Conservation (phyloP, 768 basidiomycete genomes). For the Mycena haematopus region DNA sequence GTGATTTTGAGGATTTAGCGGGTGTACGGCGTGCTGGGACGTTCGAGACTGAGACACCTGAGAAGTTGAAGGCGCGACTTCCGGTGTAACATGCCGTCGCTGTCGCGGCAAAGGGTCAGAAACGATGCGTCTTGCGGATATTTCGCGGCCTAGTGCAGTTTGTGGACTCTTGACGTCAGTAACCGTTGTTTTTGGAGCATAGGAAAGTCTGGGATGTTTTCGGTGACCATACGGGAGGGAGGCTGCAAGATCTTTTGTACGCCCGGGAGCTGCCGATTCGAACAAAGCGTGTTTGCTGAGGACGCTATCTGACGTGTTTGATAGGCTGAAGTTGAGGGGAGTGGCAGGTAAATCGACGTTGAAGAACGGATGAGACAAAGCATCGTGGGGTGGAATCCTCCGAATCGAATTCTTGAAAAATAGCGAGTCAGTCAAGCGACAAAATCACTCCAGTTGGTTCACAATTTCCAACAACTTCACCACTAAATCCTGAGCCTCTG, state of each 20-base stretch:
- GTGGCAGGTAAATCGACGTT: constrained; percentile 26
- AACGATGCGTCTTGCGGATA: constrained; percentile 37
- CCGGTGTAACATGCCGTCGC: constrained; percentile 1
- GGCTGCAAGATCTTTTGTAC: constrained; percentile 3
- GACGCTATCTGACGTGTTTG: constrained; percentile 11
- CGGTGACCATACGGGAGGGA: constrained; percentile 6
- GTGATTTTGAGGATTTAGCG: not conserved
- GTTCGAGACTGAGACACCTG: not conserved
- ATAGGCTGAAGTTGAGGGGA: constrained; percentile 13
- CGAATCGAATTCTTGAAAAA: constrained; percentile 34
- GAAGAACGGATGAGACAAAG: constrained; percentile 42
- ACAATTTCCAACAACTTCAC: constrained; percentile 39
- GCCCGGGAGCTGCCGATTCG: constrained; percentile 13
- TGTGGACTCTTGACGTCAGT: constrained; percentile 35
- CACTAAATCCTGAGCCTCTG: constrained; percentile 35
- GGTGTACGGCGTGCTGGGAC: not conserved
- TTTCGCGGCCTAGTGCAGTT: constrained; percentile 30
- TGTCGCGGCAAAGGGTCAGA: constrained; percentile 39
- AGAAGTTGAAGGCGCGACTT: not conserved
- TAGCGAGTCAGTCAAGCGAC: constrained; percentile 8
- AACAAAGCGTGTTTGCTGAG: constrained; percentile 28
- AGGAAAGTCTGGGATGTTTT: constrained; percentile 17
- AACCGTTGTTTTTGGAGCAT: constrained; percentile 20
- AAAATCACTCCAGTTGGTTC: constrained; percentile 17
- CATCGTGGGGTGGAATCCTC: constrained; percentile 36